Conservation (phyloP, 345 rosid species). For the Raphanus sativus region DNA sequence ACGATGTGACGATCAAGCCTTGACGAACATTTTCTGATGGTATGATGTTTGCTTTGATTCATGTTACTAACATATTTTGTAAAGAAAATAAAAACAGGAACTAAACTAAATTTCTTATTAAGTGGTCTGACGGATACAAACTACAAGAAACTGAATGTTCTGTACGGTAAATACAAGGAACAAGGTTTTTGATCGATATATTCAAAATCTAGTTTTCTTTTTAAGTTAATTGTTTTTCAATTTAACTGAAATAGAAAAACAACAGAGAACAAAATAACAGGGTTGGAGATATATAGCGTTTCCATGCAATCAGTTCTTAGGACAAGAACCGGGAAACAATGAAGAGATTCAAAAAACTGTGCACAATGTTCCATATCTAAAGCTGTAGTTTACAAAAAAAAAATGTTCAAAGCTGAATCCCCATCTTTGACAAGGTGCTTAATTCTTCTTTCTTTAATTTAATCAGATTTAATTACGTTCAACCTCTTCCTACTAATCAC, state of each 20-base stretch:
- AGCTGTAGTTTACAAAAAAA: too few relatives aligned
- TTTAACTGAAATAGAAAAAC: not conserved
- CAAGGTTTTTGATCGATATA: constrained; percentile 48
- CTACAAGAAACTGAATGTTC: too few relatives aligned
- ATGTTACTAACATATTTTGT: too few relatives aligned
- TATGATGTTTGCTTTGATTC: too few relatives aligned
- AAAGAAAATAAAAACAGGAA: too few relatives aligned
- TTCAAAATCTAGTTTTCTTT: not conserved
- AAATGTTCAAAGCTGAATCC: constrained; percentile 80
- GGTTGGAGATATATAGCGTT: constrained; percentile 81
- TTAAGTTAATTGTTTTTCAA: not conserved
- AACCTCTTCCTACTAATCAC: not conserved
- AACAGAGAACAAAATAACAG: constrained; percentile 30
- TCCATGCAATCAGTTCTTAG: constrained; percentile 91
- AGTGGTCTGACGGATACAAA: too few relatives aligned
- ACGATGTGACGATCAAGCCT: too few relatives aligned
- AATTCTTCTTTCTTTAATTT: not conserved
- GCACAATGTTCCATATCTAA: constrained; percentile 38
- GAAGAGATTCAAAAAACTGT: constrained; percentile 80
- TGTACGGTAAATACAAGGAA: constrained; percentile 59
- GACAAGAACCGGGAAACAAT: constrained; percentile 91
- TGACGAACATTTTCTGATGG: too few relatives aligned
- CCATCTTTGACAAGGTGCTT: constrained; percentile 83
- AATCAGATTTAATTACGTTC: not conserved
- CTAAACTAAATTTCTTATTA: too few relatives aligned